phyloP scores from a whole-genome alignment of 345 rosid species.

The Ceriops zippeliana region DNA sequence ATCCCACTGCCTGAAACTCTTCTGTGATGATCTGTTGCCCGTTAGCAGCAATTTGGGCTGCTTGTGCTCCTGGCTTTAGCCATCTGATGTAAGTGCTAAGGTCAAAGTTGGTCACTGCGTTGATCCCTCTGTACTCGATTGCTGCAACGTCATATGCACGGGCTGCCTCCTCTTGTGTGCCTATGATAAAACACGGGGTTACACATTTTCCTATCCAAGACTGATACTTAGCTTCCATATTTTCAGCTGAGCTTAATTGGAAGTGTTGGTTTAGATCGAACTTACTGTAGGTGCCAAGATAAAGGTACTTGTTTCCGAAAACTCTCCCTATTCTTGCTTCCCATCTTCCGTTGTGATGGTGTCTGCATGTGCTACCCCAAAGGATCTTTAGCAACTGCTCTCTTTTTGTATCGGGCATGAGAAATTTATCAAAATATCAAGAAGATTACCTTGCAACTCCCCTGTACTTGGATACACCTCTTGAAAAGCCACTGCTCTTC shows the following conservation, averaged over 20 bases:
- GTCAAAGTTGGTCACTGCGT: constrained; percentile 55
- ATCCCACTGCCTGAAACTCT: constrained; percentile 1
- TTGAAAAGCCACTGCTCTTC: constrained; percentile 71
- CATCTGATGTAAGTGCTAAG: constrained; percentile 48
- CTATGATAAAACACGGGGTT: constrained; percentile 5
- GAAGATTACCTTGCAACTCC: constrained; percentile 60
- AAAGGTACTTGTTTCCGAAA: constrained; percentile 70
- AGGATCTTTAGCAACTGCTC: not conserved
- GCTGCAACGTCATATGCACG: constrained; percentile 57
- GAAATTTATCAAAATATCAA: not conserved
- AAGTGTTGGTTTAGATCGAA: not conserved
- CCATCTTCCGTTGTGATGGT: constrained; percentile 74
- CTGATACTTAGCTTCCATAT: not conserved
- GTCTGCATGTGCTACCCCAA: constrained; percentile 31
- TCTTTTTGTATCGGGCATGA: not conserved
- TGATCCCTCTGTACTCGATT: constrained; percentile 54
- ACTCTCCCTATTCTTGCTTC: constrained; percentile 74
- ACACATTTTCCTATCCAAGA: not conserved
- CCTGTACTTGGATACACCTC: constrained; percentile 67
- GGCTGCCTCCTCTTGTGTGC: constrained; percentile 46
- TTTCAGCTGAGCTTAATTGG: not conserved
- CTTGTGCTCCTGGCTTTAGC: constrained; percentile 43
- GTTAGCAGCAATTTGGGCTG: constrained; percentile 18
- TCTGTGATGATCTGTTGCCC: constrained; percentile 25
- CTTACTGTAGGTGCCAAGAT: constrained; percentile 72